phyloP scores from a whole-genome alignment of 306 rosid species.

The Vachellia pachyceras region DNA sequence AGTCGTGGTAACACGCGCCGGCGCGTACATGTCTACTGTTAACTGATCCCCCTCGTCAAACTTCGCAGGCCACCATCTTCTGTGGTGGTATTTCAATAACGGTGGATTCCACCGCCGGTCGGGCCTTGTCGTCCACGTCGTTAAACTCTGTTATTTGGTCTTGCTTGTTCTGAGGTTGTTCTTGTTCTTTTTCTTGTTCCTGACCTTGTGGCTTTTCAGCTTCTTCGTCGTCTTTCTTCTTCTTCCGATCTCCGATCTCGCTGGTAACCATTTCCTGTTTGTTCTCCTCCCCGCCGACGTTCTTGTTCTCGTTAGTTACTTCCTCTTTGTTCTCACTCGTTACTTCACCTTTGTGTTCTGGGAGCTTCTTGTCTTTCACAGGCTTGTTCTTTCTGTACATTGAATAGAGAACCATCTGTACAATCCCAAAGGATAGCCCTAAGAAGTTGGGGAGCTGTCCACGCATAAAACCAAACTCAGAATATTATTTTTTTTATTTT shows the following conservation, averaged over 20 bases:
- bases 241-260: slow-evolving; percentile 26
- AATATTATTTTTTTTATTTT: background rate
- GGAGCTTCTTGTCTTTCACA: slow-evolving; percentile 56
- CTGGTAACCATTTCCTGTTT: background rate
- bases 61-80: slow-evolving; percentile 18
- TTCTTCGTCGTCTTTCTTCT: background rate
- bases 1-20: background rate
- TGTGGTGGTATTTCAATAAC: background rate
- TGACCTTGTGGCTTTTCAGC: background rate
- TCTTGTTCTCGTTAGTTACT: slow-evolving; percentile 21
- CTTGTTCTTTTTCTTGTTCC: too few species aligned
- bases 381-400: slow-evolving; percentile 60
- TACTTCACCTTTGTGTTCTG: slow-evolving; percentile 62
- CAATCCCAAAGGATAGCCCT: slow-evolving; percentile 70
- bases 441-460: slow-evolving; percentile 82
- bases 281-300: background rate
- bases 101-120: slow-evolving; percentile 1
- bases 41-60: background rate
- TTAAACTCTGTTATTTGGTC: background rate
- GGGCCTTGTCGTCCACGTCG: background rate
- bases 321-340: slow-evolving; percentile 39
- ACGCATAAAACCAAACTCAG: background rate
- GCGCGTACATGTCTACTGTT: background rate
- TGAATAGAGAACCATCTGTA: slow-evolving; percentile 73
- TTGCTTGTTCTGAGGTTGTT: background rate